A percentile compares a stretch with the other conserved stretches of the same genome.
phyloP scores from a whole-genome alignment of 371 early-diverging fungal species.

The Mortierella sp. region DNA sequence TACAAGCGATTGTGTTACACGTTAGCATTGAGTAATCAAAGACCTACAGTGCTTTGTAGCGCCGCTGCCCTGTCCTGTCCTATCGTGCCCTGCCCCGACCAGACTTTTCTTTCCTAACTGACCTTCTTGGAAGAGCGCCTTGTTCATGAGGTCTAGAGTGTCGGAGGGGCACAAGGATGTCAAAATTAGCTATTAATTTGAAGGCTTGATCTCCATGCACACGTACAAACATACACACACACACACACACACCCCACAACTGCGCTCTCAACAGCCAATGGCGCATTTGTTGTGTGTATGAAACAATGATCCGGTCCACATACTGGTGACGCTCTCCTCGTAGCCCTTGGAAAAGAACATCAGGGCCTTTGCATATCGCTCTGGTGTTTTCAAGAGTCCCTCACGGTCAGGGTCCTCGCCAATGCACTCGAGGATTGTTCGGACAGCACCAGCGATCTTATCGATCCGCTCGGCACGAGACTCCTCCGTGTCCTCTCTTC shows the following conservation, averaged over 20 bases:
- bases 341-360: constrained; percentile 96
- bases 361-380: constrained; percentile 94
- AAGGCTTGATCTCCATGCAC: background rate
- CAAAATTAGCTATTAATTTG: background rate
- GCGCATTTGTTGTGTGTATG: background rate
- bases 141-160: constrained; percentile 75
- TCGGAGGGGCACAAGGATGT: background rate
- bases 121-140: constrained; percentile 95
- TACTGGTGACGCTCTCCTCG: constrained; percentile 81
- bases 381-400: constrained; percentile 92
- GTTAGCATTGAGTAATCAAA: too few species aligned
- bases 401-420: constrained; percentile 95
- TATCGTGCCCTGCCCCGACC: too few species aligned
- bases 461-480: constrained; percentile 69
- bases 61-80: too few species aligned
- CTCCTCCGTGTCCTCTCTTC: constrained; percentile 77
- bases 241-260: too few species aligned
- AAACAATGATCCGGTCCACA: background rate
- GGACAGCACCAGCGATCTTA: constrained; percentile 86
- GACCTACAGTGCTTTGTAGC: too few species aligned
- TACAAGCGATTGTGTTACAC: too few species aligned
- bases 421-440: constrained; percentile 85
- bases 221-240: background rate
- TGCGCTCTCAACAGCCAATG: background rate
- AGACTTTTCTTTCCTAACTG: constrained; percentile 13